These are phyloP conservation scores for Bromus sterilis DNA, from an alignment of 176 grass and related monocot genomes.

Conservation along the genomic window DNA sequence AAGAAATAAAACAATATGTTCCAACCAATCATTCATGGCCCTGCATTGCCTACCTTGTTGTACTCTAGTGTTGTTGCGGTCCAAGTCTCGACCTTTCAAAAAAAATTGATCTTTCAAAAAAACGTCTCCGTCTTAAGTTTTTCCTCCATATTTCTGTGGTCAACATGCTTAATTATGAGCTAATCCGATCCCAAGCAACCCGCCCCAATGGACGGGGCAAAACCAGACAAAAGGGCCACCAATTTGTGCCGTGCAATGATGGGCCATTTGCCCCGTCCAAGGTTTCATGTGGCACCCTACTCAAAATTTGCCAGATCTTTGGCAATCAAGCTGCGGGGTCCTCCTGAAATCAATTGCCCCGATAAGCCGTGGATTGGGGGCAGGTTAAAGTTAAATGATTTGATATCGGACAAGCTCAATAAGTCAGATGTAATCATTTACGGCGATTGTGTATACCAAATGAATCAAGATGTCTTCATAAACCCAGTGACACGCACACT, in stretches of 20 bases:
- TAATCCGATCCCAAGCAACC: neutral
- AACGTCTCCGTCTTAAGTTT: no score
- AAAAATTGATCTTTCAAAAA: no score
- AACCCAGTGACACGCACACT: no score
- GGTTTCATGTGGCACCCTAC: constrained; percentile 25
- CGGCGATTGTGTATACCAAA: no score
- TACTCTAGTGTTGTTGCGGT: neutral
- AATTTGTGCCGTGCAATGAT: constrained; percentile 22
- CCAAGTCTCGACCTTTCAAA: no score
- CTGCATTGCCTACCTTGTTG: neutral
- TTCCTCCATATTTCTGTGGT: no score
- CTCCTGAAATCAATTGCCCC: neutral
- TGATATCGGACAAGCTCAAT: neutral
- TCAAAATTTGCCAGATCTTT: constrained; percentile 15
- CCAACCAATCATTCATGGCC: neutral
- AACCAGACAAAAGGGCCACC: neutral
- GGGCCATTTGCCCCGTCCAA: neutral
- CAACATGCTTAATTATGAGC: constrained; percentile 1
- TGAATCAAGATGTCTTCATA: no score
- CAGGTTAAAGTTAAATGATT: neutral
- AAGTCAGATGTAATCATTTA: no score
- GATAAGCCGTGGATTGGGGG: neutral
- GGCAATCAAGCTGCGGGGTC: neutral
- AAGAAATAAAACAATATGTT: neutral
- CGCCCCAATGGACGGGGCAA: neutral